Base-by-base conservation (phyloP, 306 rosid species). In the Quercus engelmannii region DNA sequence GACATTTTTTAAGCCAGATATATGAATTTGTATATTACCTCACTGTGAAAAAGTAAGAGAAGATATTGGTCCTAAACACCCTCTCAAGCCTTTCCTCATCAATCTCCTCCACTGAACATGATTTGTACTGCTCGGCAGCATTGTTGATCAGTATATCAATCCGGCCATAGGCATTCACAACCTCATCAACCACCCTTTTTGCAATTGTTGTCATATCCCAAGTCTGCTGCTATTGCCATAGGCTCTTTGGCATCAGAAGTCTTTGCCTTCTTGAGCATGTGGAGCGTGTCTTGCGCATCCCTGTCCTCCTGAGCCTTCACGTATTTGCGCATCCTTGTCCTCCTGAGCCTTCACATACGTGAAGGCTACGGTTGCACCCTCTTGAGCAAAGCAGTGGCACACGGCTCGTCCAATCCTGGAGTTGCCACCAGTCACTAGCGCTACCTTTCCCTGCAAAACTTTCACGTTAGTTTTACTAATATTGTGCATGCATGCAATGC, bases 311-410 rank as follows among this genome's bases (percentile, higher is more conserved):
- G 87, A 1, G 64, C 86, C 84, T 92, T 92, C 75, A 94, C 97
- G 26, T 25, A 25, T 25, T 3, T 55, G 70, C 0, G 98, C 97
- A 12, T 91, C 97, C 77, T 79, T 91, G 69, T 92, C 97, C 75
- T 94, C 98, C 0, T 82, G 86, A 1, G 64, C 86, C 84, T 92
- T 92, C 75, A 94, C 97, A 62, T 78, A 92, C 0, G 97, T 91
- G 89, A 94, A 91, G 19, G 86, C 88, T 78, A 94, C 92, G 3
- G 92, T 91, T 0, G 97, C 98, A 52, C 97, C 98, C 63, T 92
- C 97, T 12, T 83, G 72, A 12, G 97, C 87, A 72, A 91, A 92
- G 75, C 80, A 82, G 74, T 91, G 85, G 78, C 93, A 88, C 19
- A 94, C 93, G 0, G 97, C 86, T 28, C 97, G 74, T 2, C 98